Base-by-base conservation (phyloP, 2,329 filamentous ascomycete genomes). In the Trichoderma simmonsii region DNA sequence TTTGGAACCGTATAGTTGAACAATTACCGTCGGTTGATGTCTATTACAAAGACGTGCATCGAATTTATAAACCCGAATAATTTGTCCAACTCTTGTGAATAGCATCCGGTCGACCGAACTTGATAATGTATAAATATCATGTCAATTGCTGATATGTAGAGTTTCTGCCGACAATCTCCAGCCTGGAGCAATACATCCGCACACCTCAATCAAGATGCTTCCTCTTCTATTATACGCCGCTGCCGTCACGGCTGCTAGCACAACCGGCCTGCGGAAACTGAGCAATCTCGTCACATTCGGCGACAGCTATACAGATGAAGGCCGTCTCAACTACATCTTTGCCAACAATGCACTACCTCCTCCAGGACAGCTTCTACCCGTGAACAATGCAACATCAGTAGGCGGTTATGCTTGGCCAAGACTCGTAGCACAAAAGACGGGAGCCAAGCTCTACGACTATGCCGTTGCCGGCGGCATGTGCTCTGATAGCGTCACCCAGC, bases 281-380 rank as follows among this genome's bases (percentile, higher is more conserved):
- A 59, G 88, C 32, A 90, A 88, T 64, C 79, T 93, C 48, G 86
- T 93, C 51, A 86, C 89, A 0, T 94, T 94, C 77, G 92, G 92
- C 14, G 91, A 94, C 79, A 93, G 91, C 80, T 94, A 92, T 77
- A 93, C 91, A 0, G 93, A 95, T 77, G 91, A 94, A 76, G 88
- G 86, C 14, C 87, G 92, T 11, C 79, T 93, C 11, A 77, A 78
- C 11, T 94, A 93, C 78, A 91, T 94, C 77, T 81, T 83, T 71
- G 83, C 91, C 75, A 84, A 89, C 75, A 89, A 88, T 56, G 81
- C 83, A 6, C 84, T 88, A 0, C 92, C 92, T 1, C 91, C 92
- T 0, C 81, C 89, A 0, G 92, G 91, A 9, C 76, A 79, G 15
- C 77, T 84, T 24, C 83, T 86, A 54, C 81, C 83, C 3, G 76